Conservation (phyloP, 768 basidiomycete genomes). For the Mycena sanguinolenta region DNA sequence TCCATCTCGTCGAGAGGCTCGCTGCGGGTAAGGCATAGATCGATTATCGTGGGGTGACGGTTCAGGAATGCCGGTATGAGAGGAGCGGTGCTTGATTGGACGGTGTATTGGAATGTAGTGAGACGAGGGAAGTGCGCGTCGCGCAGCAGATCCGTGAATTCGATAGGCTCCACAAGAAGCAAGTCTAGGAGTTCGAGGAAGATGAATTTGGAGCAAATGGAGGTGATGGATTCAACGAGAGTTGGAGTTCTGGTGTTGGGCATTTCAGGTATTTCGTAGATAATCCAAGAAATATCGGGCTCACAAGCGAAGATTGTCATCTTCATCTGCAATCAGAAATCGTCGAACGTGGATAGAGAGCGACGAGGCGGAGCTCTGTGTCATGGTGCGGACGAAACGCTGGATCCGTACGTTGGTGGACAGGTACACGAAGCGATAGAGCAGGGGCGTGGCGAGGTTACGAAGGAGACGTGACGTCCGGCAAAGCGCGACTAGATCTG, state of each 20-base stretch:
- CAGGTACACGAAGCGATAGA: too few species aligned
- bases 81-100: background rate
- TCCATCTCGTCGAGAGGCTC: background rate
- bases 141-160: background rate
- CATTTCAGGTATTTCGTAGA: background rate
- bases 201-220: background rate
- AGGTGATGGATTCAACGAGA: background rate
- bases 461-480: too few species aligned
- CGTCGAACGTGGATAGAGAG: background rate
- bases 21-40: background rate
- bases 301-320: background rate
- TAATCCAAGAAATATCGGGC: background rate
- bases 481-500: too few species aligned
- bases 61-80: background rate
- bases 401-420: too few species aligned
- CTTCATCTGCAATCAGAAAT: background rate
- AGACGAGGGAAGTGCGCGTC: background rate
- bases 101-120: background rate
- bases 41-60: background rate
- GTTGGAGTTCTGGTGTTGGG: background rate
- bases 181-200: background rate
- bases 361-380: background rate
- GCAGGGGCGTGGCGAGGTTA: too few species aligned
- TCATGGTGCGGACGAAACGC: background rate
- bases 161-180: background rate